Evolutionary conservation across 2,329 filamentous ascomycete species (phyloP).

Genomic region (Aspergillus niger): DNA sequence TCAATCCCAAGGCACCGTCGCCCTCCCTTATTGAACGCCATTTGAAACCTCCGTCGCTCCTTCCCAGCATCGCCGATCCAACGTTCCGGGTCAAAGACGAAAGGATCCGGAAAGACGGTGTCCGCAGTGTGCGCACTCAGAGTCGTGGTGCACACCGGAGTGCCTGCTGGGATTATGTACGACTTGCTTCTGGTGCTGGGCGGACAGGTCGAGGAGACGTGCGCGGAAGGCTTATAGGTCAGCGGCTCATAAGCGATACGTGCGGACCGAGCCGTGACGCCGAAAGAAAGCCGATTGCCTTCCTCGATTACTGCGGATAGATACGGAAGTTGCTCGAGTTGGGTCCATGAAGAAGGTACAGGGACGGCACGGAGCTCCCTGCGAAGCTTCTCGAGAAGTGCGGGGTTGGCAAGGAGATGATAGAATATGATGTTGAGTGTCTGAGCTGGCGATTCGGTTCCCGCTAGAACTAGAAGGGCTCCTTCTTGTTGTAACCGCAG

Average conservation of each 20-base stretch:
- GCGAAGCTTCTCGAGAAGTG: slow-evolving; percentile 19
- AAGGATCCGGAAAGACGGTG: slow-evolving; percentile 40
- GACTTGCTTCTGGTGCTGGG: slow-evolving; percentile 2
- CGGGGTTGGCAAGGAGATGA: slow-evolving; percentile 25
- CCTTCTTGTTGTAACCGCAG: slow-evolving; percentile 35
- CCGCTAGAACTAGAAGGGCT: slow-evolving; percentile 30
- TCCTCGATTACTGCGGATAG: slow-evolving; percentile 43
- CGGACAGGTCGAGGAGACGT: slow-evolving; percentile 25
- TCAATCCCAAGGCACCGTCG: slow-evolving; percentile 47
- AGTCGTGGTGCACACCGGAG: slow-evolving; percentile 41
- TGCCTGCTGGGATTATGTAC: slow-evolving; percentile 31
- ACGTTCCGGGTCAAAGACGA: slow-evolving; percentile 42
- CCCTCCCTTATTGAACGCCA: slow-evolving; percentile 46
- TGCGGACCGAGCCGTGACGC: slow-evolving; percentile 41
- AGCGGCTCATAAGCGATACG: slow-evolving; percentile 22
- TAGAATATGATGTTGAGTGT: slow-evolving; percentile 24
- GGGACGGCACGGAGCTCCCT: slow-evolving; percentile 20
- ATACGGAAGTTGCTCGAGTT: slow-evolving; percentile 43
- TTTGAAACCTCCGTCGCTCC: slow-evolving; percentile 43
- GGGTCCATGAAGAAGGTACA: slow-evolving; percentile 19
- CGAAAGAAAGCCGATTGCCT: slow-evolving; percentile 39
- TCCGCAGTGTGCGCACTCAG: slow-evolving; percentile 31
- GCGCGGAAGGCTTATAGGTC: slow-evolving; percentile 16
- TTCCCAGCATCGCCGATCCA: slow-evolving; percentile 39
- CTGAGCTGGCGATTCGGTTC: slow-evolving; percentile 30